Base-by-base conservation (phyloP, 1,284 basidiomycete species). In the Ganoderma multipileum region DNA sequence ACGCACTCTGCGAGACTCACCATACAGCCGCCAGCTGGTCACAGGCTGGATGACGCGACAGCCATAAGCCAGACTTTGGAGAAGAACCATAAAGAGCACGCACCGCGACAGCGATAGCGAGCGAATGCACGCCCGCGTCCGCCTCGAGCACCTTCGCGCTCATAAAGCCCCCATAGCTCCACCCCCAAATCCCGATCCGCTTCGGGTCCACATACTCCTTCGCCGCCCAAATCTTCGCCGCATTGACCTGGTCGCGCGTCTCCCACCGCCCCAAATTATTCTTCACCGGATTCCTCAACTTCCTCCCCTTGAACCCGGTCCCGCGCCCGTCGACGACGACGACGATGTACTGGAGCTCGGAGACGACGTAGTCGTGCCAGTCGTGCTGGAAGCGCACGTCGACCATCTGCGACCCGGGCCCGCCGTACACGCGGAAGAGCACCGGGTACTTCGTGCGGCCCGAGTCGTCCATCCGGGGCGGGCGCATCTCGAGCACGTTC, bases 161-260 rank as follows among this genome's bases (percentile, higher is more conserved):
- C 91, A 97, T 94, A 81, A 95, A 98, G 0, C 96, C 96, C 14
- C 96, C 96, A 75, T 96, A 97, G 16, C 93, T 94, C 95, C 96
- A 98, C 59, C 96, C 96, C 95, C 95, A 97, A 44, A 99, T 91
- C 0, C 97, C 97, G 55, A 98, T 94, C 57, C 95, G 85, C 76
- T 87, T 89, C 52, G 89, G 84, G 78, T 97, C 95, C 3, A 95
- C 91, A 75, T 92, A 95, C 64, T 87, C 85, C 82, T 89, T 95
- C 68, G 86, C 85, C 11, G 88, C 92, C 92, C 92, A 95, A 54
- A 88, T 80, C 72, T 86, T 91, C 47, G 96, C 96, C 33, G 92
- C 94, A 65, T 91, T 91, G 67, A 97, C 86, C 79, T 98, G 95
- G 82, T 99, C 97, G 60, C 83, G 81, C 9, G 93, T 92, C 81